Base-by-base conservation (phyloP, 2,329 filamentous ascomycete genomes). In the Sporothrix brasiliensis region DNA sequence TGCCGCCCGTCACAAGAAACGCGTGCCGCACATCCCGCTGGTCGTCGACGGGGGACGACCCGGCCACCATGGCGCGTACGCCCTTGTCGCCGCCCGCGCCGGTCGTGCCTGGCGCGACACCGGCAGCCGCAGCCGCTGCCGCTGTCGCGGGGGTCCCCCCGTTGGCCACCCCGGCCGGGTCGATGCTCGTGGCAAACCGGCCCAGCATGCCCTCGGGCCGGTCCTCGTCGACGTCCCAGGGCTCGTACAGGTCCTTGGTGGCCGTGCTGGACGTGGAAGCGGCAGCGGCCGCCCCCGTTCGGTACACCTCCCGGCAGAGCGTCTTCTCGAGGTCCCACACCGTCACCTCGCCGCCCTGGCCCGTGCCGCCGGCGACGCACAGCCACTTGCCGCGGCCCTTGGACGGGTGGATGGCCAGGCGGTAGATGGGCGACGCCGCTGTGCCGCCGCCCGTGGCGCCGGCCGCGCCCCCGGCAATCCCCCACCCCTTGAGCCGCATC, bases 271-370 rank as follows among this genome's bases (percentile, higher is more conserved):
- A 34, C 34, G 34, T 6, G 1, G 34, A 34, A 7, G 34, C 4
- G 6, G 49, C 44, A 19, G 21, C 53, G 3, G 65, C 24, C 11
- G 44, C 53, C 24, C 88, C 86, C 78, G 78, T 91, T 81, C 93
- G 89, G 78, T 97, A 97, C 0, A 97, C 90, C 78, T 98, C 94
- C 71, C 92, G 88, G 77, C 95, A 99, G 60, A 91, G 86, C 9
- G 89, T 88, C 80, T 94, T 96, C 78, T 98, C 94, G 19, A 98
- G 84, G 77, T 98, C 95, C 95, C 95, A 99, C 0, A 97, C 91
- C 0, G 93, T 96, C 44, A 99, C 88, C 77, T 99, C 95, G 19
- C 93, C 93, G 19, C 93, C 93, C 72, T 92, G 89, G 4, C 89
- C 91, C 9, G 92, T 96, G 10, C 94, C 94, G 19, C 94, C 94